phyloP scores from a whole-genome alignment of 805 yeast species.

The Kluyveromyces aestuarii region DNA sequence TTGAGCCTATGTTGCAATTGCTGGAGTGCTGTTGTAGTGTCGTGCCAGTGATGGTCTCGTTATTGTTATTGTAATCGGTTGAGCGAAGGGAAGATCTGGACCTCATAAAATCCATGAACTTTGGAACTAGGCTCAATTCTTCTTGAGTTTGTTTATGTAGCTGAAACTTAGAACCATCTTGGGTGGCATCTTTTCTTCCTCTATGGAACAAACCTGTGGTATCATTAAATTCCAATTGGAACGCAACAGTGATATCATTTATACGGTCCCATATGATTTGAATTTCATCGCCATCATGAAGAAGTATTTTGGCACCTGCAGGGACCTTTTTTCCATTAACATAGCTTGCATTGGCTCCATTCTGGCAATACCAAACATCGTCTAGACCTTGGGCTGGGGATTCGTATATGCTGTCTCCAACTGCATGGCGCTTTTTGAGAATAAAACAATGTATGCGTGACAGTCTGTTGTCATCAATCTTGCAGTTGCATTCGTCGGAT shows the following conservation, averaged over 20 bases:
- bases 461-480: slow-evolving; percentile 62
- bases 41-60: neutral
- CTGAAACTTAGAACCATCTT: slow-evolving; percentile 9
- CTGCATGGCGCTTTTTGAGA: slow-evolving; percentile 52
- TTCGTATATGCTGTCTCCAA: slow-evolving; percentile 47
- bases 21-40: neutral
- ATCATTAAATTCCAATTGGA: slow-evolving; percentile 44
- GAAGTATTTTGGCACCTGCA: slow-evolving; percentile 49
- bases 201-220: slow-evolving; percentile 55
- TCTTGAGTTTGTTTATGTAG: slow-evolving; percentile 18
- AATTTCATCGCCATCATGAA: slow-evolving; percentile 58
- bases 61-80: neutral
- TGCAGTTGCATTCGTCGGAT: slow-evolving; percentile 48
- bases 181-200: slow-evolving; percentile 25
- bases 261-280: slow-evolving; percentile 56
- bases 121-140: slow-evolving; percentile 15
- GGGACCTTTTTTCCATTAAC: slow-evolving; percentile 54
- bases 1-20: neutral
- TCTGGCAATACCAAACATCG: slow-evolving; percentile 73
- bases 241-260: slow-evolving; percentile 44
- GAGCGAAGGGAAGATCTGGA: neutral
- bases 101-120: slow-evolving; percentile 15
- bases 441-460: slow-evolving; percentile 80
- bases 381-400: slow-evolving; percentile 68
- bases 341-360: slow-evolving; percentile 70